phyloP scores from a whole-genome alignment of 129 eudicot genomes.

The Chrysanthemum seticuspe region DNA sequence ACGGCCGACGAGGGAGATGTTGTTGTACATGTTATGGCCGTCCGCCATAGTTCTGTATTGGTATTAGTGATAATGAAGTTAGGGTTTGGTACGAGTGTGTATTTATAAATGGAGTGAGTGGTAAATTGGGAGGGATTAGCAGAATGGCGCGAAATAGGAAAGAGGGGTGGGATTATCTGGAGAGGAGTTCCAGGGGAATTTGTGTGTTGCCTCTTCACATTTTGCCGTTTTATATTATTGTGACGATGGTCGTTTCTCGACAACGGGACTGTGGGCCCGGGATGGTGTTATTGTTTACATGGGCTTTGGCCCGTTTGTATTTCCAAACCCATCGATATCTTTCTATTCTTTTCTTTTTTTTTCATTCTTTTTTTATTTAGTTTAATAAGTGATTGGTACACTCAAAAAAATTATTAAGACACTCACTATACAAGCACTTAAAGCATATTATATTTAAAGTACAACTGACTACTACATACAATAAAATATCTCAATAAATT shows the following conservation, averaged over 20 bases:
- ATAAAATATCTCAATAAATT: too few relatives aligned
- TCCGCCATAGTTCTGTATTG: slow-evolving; percentile 56
- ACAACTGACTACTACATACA: too few relatives aligned
- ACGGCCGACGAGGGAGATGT: slow-evolving; percentile 91
- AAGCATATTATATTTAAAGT: too few relatives aligned
- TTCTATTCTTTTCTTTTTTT: too few relatives aligned
- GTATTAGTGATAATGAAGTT: neutral
- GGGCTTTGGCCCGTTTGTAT: neutral
- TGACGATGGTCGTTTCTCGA: neutral
- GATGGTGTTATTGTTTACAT: too few relatives aligned
- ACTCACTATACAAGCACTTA: too few relatives aligned
- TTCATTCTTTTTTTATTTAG: too few relatives aligned
- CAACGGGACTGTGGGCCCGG: too few relatives aligned
- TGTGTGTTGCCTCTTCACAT: slow-evolving; percentile 23
- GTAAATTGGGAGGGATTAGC: neutral
- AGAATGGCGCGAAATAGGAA: slow-evolving; percentile 39
- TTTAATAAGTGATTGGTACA: too few relatives aligned
- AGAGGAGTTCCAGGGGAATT: slow-evolving; percentile 20
- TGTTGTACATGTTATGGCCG: slow-evolving; percentile 76
- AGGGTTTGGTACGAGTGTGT: slow-evolving; percentile 28
- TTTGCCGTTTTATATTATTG: slow-evolving; percentile 17
- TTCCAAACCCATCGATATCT: too few relatives aligned
- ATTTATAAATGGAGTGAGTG: neutral
- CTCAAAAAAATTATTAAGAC: too few relatives aligned
- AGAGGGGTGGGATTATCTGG: slow-evolving; percentile 22